Percentiles rank a stretch among this genome's conserved stretches.
phyloP scores from a whole-genome alignment of 352 stramenopile genomes.

The Phytopythium kandeliae region DNA sequence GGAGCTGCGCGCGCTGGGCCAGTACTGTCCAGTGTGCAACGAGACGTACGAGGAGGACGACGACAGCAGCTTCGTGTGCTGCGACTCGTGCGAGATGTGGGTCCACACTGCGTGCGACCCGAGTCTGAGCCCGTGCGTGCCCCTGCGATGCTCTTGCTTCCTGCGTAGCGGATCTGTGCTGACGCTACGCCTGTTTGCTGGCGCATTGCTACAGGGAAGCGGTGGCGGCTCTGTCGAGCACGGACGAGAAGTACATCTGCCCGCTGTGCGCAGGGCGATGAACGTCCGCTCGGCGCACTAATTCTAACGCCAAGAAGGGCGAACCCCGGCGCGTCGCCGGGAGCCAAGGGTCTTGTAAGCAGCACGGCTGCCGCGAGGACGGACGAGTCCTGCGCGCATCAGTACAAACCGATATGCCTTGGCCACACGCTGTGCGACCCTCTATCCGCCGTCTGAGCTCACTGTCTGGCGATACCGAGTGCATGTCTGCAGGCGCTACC shows the following conservation, averaged over 20 bases:
- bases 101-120: slow-evolving; percentile 72
- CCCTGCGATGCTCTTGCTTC: not conserved
- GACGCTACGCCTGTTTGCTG: slow-evolving; percentile 7
- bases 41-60: slow-evolving; percentile 84
- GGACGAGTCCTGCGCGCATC: too few relatives aligned
- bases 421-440: too few relatives aligned
- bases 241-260: slow-evolving; percentile 84
- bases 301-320: not conserved
- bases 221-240: slow-evolving; percentile 54
- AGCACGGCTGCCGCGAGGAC: too few relatives aligned
- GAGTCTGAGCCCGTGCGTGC: slow-evolving; percentile 56
- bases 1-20: slow-evolving; percentile 66
- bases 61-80: slow-evolving; percentile 81
- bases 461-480: not conserved
- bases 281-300: slow-evolving; percentile 3
- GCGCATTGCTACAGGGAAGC: slow-evolving; percentile 26
- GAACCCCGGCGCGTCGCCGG: not conserved
- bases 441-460: not conserved
- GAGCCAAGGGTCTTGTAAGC: not conserved
- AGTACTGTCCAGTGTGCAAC: slow-evolving; percentile 87
- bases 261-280: slow-evolving; percentile 63
- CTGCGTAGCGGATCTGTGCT: not conserved
- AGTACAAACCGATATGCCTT: too few relatives aligned
- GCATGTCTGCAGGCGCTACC: not conserved
- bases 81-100: slow-evolving; percentile 87